Percentiles rank a stretch among this genome's conserved stretches.
Evolutionary conservation across 2,329 filamentous ascomycete genomes (phyloP).

Genomic region (Trichoderma sp.): DNA sequence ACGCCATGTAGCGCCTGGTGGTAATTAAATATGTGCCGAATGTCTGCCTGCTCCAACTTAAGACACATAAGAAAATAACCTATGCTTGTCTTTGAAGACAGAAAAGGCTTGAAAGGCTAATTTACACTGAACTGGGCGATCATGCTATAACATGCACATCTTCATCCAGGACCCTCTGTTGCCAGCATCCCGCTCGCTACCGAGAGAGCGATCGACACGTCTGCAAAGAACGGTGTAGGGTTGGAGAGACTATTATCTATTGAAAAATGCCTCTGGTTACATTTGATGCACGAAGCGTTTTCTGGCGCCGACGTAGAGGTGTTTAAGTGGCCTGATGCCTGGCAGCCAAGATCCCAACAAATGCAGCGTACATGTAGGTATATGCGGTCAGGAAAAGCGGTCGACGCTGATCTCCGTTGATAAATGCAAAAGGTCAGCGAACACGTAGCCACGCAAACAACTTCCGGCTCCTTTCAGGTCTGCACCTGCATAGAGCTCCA

Average conservation of each 20-base stretch:
- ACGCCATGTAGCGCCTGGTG: not conserved
- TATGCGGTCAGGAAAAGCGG: conserved; percentile 25
- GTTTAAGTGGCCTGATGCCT: not conserved
- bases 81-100: too few relatives aligned
- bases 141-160: not conserved
- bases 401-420: conserved; percentile 17
- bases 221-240: not conserved
- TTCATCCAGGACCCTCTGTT: not conserved
- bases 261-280: not conserved
- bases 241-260: not conserved
- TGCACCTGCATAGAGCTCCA: not conserved
- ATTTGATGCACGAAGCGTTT: not conserved
- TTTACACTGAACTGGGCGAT: not conserved
- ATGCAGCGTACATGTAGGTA: not conserved
- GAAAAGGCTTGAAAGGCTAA: too few relatives aligned
- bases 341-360: conserved; percentile 9
- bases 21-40: not conserved
- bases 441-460: not conserved
- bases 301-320: not conserved
- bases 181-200: not conserved
- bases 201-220: not conserved
- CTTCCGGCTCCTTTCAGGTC: not conserved
- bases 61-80: not conserved
- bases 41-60: too few relatives aligned
- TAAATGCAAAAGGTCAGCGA: not conserved